Conservation (phyloP, 208 protist genomes). For the Leishmania gerbilli region DNA sequence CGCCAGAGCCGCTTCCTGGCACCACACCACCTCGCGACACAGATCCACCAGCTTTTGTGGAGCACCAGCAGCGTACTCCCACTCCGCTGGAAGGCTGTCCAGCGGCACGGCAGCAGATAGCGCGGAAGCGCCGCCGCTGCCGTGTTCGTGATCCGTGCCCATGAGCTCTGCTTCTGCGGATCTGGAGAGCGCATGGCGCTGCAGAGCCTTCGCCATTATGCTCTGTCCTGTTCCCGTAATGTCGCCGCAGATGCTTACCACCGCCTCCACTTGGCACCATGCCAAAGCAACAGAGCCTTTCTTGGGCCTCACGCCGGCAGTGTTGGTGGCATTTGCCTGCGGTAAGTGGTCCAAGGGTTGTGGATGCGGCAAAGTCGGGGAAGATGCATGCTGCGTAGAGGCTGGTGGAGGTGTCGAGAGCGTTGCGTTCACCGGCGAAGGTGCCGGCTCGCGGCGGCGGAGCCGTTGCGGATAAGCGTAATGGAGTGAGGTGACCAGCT, state of each 20-base stretch:
- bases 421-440: not conserved
- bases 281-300: not conserved
- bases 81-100: conserved; percentile 14
- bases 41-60: conserved; percentile 17
- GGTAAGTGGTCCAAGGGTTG: not conserved
- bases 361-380: not conserved
- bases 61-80: conserved; percentile 10
- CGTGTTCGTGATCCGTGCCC: not conserved
- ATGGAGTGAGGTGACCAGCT: conserved; percentile 26
- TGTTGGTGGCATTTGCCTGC: not conserved
- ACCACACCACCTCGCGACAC: conserved; percentile 15
- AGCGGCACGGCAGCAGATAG: not conserved
- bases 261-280: conserved; percentile 9
- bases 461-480: conserved; percentile 10
- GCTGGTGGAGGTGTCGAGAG: not conserved
- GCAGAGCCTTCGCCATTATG: conserved; percentile 15
- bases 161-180: not conserved
- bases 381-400: not conserved
- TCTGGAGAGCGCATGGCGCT: conserved; percentile 7
- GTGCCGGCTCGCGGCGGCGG: not conserved
- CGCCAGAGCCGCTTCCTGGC: conserved; percentile 19
- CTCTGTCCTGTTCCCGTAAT: conserved; percentile 1
- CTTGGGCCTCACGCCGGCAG: not conserved
- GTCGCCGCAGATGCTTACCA: conserved; percentile 25
- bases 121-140: not conserved